A percentile compares a stretch with the other conserved stretches of the same genome.
Conservation (phyloP, 225 moss, liverwort and hornwort species). For the Pseudisothecium myosuroides region DNA sequence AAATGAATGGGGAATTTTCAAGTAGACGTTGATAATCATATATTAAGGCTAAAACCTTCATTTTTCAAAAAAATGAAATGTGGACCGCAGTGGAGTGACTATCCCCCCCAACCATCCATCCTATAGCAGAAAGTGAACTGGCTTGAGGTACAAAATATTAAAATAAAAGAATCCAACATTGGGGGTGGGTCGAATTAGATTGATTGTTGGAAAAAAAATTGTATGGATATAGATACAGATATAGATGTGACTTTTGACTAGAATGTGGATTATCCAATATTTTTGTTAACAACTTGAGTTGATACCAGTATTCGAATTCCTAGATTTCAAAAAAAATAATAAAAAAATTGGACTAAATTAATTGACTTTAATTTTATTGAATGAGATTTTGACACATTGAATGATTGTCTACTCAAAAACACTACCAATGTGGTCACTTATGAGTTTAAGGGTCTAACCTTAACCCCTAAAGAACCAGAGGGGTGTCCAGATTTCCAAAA, state of each 20-base stretch:
- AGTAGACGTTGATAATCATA: no score
- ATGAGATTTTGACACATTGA: no score
- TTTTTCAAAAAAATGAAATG: background rate
- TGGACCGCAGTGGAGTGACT: no score
- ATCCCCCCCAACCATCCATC: no score
- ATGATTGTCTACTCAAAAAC: background rate
- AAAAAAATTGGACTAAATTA: background rate
- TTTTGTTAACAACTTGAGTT: background rate
- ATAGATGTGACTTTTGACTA: background rate
- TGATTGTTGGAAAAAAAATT: background rate
- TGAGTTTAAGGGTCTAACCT: background rate
- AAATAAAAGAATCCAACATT: background rate
- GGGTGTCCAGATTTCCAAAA: no score
- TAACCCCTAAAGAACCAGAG: no score
- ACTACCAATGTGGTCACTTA: fast-evolving
- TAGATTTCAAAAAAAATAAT: background rate
- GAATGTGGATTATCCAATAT: fast-evolving
- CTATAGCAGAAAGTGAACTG: background rate
- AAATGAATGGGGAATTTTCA: no score
- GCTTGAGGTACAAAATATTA: fast-evolving
- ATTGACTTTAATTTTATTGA: background rate
- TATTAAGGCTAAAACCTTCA: background rate
- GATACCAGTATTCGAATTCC: background rate
- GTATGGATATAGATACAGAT: background rate
- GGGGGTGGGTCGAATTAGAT: background rate